Evolutionary conservation across 2,329 filamentous ascomycete genomes (phyloP), one percentile per base, ranked within the genome.

Genomic region (Acephala macrosclerotiorum): DNA sequence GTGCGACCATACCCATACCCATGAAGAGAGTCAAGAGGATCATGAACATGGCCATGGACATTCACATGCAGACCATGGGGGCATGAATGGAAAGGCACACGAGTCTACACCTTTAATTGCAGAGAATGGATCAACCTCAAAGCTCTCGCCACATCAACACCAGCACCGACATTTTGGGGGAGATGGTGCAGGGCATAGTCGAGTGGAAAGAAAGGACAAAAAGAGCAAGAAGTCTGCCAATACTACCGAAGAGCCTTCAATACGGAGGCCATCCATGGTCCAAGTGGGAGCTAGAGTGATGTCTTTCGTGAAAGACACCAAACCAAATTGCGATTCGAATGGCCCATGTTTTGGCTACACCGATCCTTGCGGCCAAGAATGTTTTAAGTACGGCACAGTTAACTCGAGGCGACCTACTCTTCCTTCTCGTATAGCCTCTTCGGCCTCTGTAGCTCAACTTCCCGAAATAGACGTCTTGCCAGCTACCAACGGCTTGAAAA

Each of bases 1-100:
- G 75, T 96, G 92, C 78, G 91, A 93, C 68, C 91, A 94, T 74
- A 86, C 84, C 53, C 91, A 94, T 26, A 12, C 67, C 14, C 73
- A 77, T 45, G 72, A 75, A n/a, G 64, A 66, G 16, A 38, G 18
- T 25, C 66, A 72, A 16, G 60, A 64, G 2, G 6, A 53, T 12
- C n/a, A 35, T 38, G n/a, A 20, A 29, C 18, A 53, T 53, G 25
- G 49, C 25, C 26, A 63, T 11, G 35, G 42, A 56, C 53, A 63
- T 16, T 67, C 72, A 11, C 63, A 67, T 63, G 42, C 61, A 29
- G 26, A 14, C 26, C 49, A 29, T 53, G 61, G 38, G 2, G 51
- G 66, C 35, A 47, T 57, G 20, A 75, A 71, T 53, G 62, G 66
- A 6, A 68, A 68, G 25, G 61, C 61, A 22, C 62, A 66, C 4